Conservation (phyloP, 169 alveolate genomes). For the Cryptosporidium ubiquitum region DNA sequence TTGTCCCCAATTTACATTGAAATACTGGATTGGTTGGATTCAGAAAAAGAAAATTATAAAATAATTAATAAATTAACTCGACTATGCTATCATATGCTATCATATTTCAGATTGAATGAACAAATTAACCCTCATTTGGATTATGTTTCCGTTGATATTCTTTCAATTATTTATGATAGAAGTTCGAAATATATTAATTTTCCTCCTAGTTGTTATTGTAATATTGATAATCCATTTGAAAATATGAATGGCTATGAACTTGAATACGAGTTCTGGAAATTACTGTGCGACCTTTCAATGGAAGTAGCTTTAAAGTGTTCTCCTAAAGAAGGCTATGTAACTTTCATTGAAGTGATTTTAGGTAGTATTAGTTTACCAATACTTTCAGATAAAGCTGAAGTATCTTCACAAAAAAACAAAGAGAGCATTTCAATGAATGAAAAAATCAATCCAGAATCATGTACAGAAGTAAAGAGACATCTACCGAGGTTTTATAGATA, state of each 20-base stretch:
- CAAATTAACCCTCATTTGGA: background rate
- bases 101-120: background rate
- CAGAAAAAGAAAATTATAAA: slow-evolving; percentile 8
- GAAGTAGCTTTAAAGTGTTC: slow-evolving; percentile 33
- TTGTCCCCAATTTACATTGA: background rate
- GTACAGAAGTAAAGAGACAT: background rate
- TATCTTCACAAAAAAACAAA: background rate
- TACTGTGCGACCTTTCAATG: slow-evolving; percentile 15
- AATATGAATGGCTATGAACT: background rate
- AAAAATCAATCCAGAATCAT: background rate
- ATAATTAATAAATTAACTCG: slow-evolving; percentile 19
- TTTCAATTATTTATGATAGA: slow-evolving; percentile 54
- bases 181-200: slow-evolving; percentile 40
- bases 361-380: slow-evolving; percentile 61
- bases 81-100: background rate
- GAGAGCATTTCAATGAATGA: background rate
- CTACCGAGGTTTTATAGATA: slow-evolving; percentile 57
- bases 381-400: slow-evolving; percentile 19
- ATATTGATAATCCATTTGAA: slow-evolving; percentile 20
- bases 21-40: slow-evolving; percentile 30
- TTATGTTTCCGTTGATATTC: slow-evolving; percentile 35
- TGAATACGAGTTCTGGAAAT: slow-evolving; percentile 22
- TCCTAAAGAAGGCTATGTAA: slow-evolving; percentile 68
- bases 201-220: slow-evolving; percentile 29
- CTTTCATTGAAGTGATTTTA: slow-evolving; percentile 34